These are phyloP conservation scores for Psilocybe azurescens DNA, from an alignment of 768 basidiomycete genomes.

Conservation along the genomic window DNA sequence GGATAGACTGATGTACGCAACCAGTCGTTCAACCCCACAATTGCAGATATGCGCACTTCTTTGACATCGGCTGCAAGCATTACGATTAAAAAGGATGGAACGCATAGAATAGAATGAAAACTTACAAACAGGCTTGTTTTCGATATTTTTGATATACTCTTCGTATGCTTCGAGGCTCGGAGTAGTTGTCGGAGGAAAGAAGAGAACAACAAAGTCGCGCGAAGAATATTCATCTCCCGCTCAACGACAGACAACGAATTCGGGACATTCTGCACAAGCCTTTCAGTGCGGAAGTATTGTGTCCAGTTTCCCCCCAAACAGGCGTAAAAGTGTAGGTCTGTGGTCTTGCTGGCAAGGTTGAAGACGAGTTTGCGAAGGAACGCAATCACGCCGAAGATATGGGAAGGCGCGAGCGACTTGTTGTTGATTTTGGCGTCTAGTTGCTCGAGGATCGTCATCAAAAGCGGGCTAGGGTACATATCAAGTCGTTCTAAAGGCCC, in stretches of 20 bases:
- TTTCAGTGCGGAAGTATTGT: slow-evolving; percentile 29
- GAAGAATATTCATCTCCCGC: slow-evolving; percentile 26
- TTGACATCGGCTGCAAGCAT: slow-evolving; percentile 41
- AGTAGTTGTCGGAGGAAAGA: neutral
- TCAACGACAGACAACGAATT: slow-evolving; percentile 15
- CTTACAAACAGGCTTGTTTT: slow-evolving; percentile 47
- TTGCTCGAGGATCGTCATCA: slow-evolving; percentile 85
- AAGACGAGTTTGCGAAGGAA: slow-evolving; percentile 71
- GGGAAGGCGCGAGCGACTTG: slow-evolving; percentile 59
- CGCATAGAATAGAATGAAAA: slow-evolving; percentile 13
- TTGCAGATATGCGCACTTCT: slow-evolving; percentile 38
- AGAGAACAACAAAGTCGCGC: slow-evolving; percentile 15
- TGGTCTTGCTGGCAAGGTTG: slow-evolving; percentile 59
- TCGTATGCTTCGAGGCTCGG: neutral
- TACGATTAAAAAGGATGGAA: slow-evolving; percentile 3
- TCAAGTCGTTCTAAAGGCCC: slow-evolving; percentile 29
- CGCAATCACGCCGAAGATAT: slow-evolving; percentile 62
- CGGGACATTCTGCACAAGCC: slow-evolving; percentile 44
- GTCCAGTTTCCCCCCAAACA: slow-evolving; percentile 41
- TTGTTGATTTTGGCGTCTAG: slow-evolving; percentile 68
- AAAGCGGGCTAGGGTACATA: slow-evolving; percentile 67
- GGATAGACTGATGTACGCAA: slow-evolving; percentile 51
- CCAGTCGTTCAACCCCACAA: slow-evolving; percentile 70
- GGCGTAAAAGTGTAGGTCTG: slow-evolving; percentile 46
- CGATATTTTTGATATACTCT: slow-evolving; percentile 7